phyloP scores from a whole-genome alignment of 768 basidiomycete genomes.

The Hydnomerulius pinastri region DNA sequence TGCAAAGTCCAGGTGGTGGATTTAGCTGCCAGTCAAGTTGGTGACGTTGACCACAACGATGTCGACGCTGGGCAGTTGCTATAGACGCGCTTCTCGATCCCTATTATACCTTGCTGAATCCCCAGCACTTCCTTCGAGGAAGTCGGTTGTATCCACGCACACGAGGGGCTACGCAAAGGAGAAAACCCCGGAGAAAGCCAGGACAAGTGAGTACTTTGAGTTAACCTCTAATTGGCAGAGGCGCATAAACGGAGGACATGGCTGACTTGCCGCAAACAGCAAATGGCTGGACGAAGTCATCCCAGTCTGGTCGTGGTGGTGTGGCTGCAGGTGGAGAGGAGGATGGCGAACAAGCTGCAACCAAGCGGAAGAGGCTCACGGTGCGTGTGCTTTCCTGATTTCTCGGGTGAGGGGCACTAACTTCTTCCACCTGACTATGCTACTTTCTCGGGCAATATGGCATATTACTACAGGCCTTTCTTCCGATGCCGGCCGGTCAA shows the following conservation, averaged over 20 bases:
- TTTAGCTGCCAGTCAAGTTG: no score
- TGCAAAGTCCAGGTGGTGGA: no score
- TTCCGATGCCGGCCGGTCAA: conserved; percentile 39
- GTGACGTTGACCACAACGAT: no score
- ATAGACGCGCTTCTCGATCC: no score
- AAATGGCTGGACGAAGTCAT: no score
- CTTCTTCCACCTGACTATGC: background rate
- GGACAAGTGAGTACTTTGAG: background rate
- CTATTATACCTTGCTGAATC: background rate
- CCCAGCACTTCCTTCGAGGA: background rate
- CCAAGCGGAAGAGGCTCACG: conserved; percentile 29
- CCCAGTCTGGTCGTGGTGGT: no score
- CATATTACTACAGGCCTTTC: conserved; percentile 39
- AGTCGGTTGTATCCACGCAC: background rate
- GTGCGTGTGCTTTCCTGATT: conserved; percentile 13
- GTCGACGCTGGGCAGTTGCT: no score
- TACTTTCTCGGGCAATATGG: no score
- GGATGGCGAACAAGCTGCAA: background rate
- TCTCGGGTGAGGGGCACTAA: background rate
- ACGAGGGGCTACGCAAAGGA: background rate
- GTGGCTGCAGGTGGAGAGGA: no score
- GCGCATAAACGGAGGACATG: no score
- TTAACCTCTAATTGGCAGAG: no score
- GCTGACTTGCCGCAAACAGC: no score
- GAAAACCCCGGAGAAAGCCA: background rate